Conservation (phyloP, 1,284 basidiomycete species). For the Macrocystidia cucumis region DNA sequence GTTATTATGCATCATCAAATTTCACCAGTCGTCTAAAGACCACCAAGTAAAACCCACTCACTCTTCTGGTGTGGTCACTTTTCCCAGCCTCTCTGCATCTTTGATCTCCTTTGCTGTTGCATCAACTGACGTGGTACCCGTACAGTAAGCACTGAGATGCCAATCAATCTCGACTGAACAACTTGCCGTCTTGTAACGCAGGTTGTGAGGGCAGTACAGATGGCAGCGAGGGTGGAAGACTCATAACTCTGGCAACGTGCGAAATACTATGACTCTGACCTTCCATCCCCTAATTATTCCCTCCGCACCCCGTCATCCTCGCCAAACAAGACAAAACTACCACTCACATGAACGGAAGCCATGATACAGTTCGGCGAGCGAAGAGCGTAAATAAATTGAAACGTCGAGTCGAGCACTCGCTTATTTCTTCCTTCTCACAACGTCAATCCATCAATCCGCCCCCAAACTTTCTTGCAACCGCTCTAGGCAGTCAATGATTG, state of each 20-base stretch:
- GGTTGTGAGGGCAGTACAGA: conserved; percentile 47
- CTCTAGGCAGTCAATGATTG: too few relatives aligned
- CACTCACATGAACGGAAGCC: too few relatives aligned
- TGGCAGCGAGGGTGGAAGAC: conserved; percentile 28
- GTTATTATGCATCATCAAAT: conserved; percentile 1
- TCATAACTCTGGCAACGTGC: conserved; percentile 1
- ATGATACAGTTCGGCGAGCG: too few relatives aligned
- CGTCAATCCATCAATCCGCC: too few relatives aligned
- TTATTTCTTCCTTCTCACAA: too few relatives aligned
- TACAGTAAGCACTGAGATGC: background rate
- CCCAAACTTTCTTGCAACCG: too few relatives aligned
- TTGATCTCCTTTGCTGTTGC: conserved; percentile 42
- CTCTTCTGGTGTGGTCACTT: conserved; percentile 47
- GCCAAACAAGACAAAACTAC: too few relatives aligned
- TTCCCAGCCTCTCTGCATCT: conserved; percentile 31
- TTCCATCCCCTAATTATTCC: too few relatives aligned
- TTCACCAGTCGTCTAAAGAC: conserved; percentile 1
- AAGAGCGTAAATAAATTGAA: too few relatives aligned
- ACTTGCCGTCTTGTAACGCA: conserved; percentile 45
- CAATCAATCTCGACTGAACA: background rate
- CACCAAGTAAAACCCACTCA: conserved; percentile 18
- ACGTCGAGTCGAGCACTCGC: too few relatives aligned
- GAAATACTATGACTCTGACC: too few relatives aligned
- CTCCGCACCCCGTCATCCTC: too few relatives aligned
- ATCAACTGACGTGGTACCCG: conserved; percentile 20